Evolutionary conservation across 208 protist species (phyloP), one percentile per base, ranked within the genome.

Genomic region (Leishmania guyanensis): DNA sequence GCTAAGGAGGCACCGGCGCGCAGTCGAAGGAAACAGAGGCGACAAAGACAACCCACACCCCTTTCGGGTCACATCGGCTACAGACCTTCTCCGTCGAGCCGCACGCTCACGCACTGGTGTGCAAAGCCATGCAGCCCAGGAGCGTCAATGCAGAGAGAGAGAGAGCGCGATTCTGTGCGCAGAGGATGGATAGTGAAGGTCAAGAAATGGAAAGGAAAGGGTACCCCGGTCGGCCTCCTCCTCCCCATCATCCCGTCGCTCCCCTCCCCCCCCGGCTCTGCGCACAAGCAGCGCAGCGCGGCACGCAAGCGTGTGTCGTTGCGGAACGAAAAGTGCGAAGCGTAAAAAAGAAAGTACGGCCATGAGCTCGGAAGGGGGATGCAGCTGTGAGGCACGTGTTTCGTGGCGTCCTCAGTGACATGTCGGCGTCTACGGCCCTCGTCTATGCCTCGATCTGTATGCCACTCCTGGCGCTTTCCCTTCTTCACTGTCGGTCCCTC

Each of bases 1-100:
- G 90, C 2, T 97, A 66, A 92, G 16, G 54, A 29, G 6, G 43
- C 29, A 17, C 46, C 51, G 51, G 69, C 8, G 43, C 26, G 39
- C 66, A 20, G 66, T 48, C 17, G 33, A 17, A 71, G 39, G 39
- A 50, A 16, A 14, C 14, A 20, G 12, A 5, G 64, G 8, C 16
- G 33, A 43, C 64, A 43, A 71, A 46, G 66, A 29, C 66, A 71
- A 20, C 16, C 5, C 12, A 60, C 54, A 60, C 26, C 12, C 62
- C 29, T 12, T 36, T 17, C 9, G 12, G 29, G 62, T n/a, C 62
- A 39, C 62, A 20, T 66, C 62, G 9, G 56, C 56, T 14, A 29
- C n/a, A 12, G 5, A 22, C 22, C 33, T 10, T 43, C 33, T 20
- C 14, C 20, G 64, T 14, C 6, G 64, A 16, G 33, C 33, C 64